Base-by-base conservation (phyloP, 2,329 filamentous ascomycete species). In the Fusarium compactum region DNA sequence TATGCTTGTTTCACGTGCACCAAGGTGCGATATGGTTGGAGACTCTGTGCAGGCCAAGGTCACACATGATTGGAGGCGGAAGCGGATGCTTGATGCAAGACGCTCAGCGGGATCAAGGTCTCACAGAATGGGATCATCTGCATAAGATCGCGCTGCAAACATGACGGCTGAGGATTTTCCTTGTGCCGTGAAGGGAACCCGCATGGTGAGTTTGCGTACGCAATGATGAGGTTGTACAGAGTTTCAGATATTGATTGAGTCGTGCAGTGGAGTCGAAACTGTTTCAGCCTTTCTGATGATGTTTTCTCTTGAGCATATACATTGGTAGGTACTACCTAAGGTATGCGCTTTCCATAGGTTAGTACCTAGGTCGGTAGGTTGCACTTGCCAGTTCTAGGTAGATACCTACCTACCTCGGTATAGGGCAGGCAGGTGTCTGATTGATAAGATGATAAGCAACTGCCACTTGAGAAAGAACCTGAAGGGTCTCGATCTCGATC, bases 371-470 rank as follows among this genome's bases (percentile, higher is more conserved):
- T 11, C 9, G 32, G 32, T 38, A 38, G 32, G 32, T 38, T 38
- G 32, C 32, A 38, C 32, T 18, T 38, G 16, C 32, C 16, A 38
- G 32, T 38, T 38, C 16, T 38, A 38, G 16, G 16, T 38, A 38
- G 16, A 16, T 38, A 38, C 16, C 9, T 34, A n/a, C 32, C 16
- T 38, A 38, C 34, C 34, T 38, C 34, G 34, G 34, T n/a, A 30
- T 14, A n/a, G 20, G 12, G 16, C 15, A n/a, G 11, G 12, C 12
- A 20, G 8, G 20, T 40, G 16, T 25, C 29, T 44, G 41, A 65
- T 65, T 65, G 62, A 65, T 65, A 65, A 68, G 65, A 41, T 56
- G 43, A 57, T 47, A 69, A 60, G 45, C 40, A 34, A 30, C 32
- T 27, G 58, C 25, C 30, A 61, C n/a, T 8, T 25, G 58, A 62